phyloP scores from a whole-genome alignment of 2,329 filamentous ascomycete genomes.

The Aspergillus alliaceus region DNA sequence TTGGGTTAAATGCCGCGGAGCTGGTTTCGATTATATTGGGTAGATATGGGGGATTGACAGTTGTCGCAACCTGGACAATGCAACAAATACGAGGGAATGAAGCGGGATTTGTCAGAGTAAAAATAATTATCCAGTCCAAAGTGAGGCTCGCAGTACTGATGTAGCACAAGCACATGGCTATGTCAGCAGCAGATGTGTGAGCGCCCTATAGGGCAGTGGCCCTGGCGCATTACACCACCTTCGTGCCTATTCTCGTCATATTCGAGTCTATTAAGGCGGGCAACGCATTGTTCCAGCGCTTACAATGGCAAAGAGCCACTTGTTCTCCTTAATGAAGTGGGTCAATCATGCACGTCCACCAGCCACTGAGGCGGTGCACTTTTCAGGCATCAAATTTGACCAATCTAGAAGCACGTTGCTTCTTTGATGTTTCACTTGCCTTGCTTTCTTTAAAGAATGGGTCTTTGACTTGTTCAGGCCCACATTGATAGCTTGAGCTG shows the following conservation, averaged over 20 bases:
- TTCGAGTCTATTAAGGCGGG: background rate
- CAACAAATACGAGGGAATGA: conserved; percentile 1
- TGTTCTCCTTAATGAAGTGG: conserved; percentile 8
- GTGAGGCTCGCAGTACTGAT: conserved; percentile 10
- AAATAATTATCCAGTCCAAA: conserved; percentile 8
- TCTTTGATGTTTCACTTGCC: background rate
- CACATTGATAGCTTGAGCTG: background rate
- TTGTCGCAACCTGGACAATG: background rate
- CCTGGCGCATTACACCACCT: background rate
- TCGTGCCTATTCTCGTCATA: background rate
- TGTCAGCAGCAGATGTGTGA: conserved; percentile 3
- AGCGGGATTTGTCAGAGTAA: conserved; percentile 5
- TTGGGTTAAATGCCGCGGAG: conserved; percentile 46
- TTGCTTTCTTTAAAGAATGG: background rate
- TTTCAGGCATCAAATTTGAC: conserved; percentile 6
- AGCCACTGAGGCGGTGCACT: conserved; percentile 28
- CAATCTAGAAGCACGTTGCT: background rate
- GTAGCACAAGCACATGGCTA: background rate
- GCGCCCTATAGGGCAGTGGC: background rate
- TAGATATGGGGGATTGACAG: conserved; percentile 15
- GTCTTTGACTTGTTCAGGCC: background rate
- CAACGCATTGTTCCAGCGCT: background rate
- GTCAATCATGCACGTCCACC: conserved; percentile 6
- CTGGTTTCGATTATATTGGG: conserved; percentile 40
- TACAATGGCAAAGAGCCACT: background rate